Evolutionary conservation across 2,329 filamentous ascomycete species (phyloP), one percentile per base, ranked within the genome.

Genomic region (Exophiala alcalophila): DNA sequence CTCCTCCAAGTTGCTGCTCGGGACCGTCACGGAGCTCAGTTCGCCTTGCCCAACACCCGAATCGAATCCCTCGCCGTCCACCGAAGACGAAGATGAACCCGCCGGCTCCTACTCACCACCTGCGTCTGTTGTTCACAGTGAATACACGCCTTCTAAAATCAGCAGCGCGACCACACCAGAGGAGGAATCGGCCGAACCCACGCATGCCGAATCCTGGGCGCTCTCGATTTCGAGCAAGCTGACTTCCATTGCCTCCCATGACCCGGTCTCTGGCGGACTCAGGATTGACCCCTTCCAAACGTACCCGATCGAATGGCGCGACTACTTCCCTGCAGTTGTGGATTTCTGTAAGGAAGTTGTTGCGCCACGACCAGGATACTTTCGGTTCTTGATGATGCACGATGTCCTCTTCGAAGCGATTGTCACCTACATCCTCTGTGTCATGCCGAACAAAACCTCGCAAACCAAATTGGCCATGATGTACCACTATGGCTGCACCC

Each of bases 51-150:
- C 27, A 9, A 7, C 27, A 6, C 12, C 27, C 6, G 27, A 30
- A 14, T 30, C 27, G 27, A 7, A 15, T n/a, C n/a, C n/a, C n/a
- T n/a, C n/a, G n/a, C n/a, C n/a, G n/a, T n/a, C n/a, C n/a, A n/a
- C 83, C 83, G 1, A 82, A 86, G 60, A 83, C 76, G 66, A 80
- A 86, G 64, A 87, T 73, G 52, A 82, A 71, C 53, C 77, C 76
- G 53, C 79, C 78, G 49, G 82, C 81, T 53, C n/a, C n/a, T n/a
- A n/a, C n/a, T n/a, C n/a, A n/a, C n/a, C n/a, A n/a, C n/a, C n/a
- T n/a, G n/a, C n/a, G n/a, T n/a, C n/a, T n/a, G n/a, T n/a, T n/a
- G n/a, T n/a, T n/a, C n/a, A n/a, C n/a, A n/a, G n/a, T n/a, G n/a
- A n/a, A n/a, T n/a, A n/a, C n/a, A n/a, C n/a, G n/a, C n/a, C n/a